A percentile compares a stretch with the other conserved stretches of the same genome.
Evolutionary conservation across 208 protist genomes (phyloP).

Genomic region (Leishmania braziliensis): DNA sequence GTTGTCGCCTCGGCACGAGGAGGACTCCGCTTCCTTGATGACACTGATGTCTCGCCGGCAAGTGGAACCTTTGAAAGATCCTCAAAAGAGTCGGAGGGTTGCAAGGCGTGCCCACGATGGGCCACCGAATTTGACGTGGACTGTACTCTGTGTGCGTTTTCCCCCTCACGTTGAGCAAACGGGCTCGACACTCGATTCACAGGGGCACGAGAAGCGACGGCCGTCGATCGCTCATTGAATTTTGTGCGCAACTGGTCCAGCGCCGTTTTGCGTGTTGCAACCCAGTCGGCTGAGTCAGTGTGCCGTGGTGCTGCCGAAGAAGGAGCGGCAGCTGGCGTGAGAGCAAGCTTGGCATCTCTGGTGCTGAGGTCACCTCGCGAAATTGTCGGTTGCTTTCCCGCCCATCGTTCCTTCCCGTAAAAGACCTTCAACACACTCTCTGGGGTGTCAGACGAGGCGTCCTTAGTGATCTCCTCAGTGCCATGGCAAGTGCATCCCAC

Average conservation of each 20-base stretch:
- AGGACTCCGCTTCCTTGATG: too few relatives aligned
- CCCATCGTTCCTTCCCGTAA: constrained; percentile 4
- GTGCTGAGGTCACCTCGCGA: background rate
- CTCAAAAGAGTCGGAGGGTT: constrained; percentile 1
- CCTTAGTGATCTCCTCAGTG: too few relatives aligned
- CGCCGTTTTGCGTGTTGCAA: constrained; percentile 35
- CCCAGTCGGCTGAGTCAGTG: constrained; percentile 40
- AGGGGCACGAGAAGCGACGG: background rate
- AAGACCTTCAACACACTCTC: constrained; percentile 17
- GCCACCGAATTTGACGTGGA: background rate
- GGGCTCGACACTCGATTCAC: background rate
- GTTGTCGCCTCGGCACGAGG: background rate
- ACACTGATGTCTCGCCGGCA: too few relatives aligned
- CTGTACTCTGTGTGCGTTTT: background rate
- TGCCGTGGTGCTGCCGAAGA: background rate
- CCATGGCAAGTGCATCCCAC: background rate
- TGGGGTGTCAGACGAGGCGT: constrained; percentile 8
- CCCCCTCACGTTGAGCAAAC: background rate
- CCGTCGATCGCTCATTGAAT: constrained; percentile 1
- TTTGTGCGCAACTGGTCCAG: constrained; percentile 52
- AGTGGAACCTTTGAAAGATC: background rate
- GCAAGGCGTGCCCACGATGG: background rate
- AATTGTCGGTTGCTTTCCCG: background rate
- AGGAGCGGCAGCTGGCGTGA: background rate
- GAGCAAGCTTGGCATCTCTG: background rate